Conservation (phyloP, 2,329 filamentous ascomycete genomes). For the Metarhizium rileyi region DNA sequence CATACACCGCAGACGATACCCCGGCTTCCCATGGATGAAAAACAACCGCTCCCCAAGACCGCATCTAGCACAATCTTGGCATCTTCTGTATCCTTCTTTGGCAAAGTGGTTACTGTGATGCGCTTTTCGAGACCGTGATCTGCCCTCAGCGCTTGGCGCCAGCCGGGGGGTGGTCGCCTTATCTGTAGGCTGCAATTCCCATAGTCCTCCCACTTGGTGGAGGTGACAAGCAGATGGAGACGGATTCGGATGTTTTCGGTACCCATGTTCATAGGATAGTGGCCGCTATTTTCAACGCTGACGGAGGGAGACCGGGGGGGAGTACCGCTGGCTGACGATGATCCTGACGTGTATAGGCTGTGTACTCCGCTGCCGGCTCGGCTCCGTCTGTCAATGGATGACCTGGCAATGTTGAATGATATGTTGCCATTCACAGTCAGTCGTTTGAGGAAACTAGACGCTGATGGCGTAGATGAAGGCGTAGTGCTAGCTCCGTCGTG, state of each 20-base stretch:
- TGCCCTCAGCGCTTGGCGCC: conserved; percentile 47
- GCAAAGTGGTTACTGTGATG: conserved; percentile 66
- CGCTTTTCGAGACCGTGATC: conserved; percentile 71
- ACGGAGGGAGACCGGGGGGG: conserved; percentile 49
- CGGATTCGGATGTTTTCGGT: conserved; percentile 67
- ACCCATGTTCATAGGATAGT: conserved; percentile 54
- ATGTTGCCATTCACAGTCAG: conserved; percentile 62
- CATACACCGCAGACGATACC: conserved; percentile 86
- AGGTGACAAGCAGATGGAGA: conserved; percentile 68
- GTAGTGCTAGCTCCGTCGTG: conserved; percentile 65
- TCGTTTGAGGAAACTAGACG: conserved; percentile 70
- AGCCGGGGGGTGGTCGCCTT: conserved; percentile 58
- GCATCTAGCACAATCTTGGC: conserved; percentile 68
- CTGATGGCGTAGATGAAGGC: conserved; percentile 50
- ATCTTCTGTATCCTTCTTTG: conserved; percentile 45
- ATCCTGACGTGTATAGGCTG: conserved; percentile 52
- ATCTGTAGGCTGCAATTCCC: conserved; percentile 79
- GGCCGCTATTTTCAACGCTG: conserved; percentile 41
- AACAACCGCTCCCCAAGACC: conserved; percentile 73
- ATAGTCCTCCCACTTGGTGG: conserved; percentile 83
- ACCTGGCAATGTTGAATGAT: conserved; percentile 72
- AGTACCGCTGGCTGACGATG: conserved; percentile 38
- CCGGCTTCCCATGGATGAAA: conserved; percentile 71
- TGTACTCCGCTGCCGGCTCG: conserved; percentile 42
- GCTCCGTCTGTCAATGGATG: conserved; percentile 53